These are phyloP conservation scores for Chytridium lagenaria DNA, from an alignment of 371 early-diverging fungal species.

Conservation along the genomic window DNA sequence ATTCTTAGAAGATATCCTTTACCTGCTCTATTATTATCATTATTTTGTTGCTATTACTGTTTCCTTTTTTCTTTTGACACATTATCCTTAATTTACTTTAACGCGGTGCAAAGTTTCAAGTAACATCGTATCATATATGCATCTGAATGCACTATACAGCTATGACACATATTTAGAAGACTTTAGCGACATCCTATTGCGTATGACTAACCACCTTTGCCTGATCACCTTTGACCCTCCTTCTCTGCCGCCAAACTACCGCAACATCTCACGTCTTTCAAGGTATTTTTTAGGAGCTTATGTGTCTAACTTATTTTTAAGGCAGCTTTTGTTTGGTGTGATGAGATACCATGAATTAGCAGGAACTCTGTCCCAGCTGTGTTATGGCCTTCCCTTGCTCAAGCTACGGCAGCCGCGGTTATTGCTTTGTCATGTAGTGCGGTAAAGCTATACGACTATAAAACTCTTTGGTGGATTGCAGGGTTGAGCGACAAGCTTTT, in stretches of 20 bases:
- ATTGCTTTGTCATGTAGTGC: conserved; percentile 36
- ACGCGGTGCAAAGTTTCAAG: not conserved
- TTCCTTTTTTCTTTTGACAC: not conserved
- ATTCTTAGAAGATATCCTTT: conserved; percentile 3
- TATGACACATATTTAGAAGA: not conserved
- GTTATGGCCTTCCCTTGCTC: conserved; percentile 27
- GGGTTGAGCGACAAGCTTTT: conserved; percentile 52
- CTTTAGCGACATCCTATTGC: not conserved
- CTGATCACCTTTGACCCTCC: not conserved
- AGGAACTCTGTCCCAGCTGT: not conserved
- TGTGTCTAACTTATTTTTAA: too few relatives aligned
- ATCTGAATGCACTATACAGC: not conserved
- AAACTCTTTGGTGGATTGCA: conserved; percentile 49
- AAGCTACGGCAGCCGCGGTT: conserved; percentile 47
- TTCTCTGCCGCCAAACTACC: not conserved
- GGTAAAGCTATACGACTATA: conserved; percentile 30
- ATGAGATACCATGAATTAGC: conserved; percentile 9
- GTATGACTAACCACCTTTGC: not conserved
- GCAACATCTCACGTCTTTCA: not conserved
- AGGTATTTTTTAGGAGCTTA: too few relatives aligned
- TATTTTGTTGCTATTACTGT: not conserved
- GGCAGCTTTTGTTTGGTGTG: not conserved
- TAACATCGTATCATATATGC: not conserved
- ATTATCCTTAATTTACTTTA: not conserved
- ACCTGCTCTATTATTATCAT: not conserved